These are phyloP conservation scores for Henckelia pumila DNA, from an alignment of 257 asterid species.

Conservation along the genomic window DNA sequence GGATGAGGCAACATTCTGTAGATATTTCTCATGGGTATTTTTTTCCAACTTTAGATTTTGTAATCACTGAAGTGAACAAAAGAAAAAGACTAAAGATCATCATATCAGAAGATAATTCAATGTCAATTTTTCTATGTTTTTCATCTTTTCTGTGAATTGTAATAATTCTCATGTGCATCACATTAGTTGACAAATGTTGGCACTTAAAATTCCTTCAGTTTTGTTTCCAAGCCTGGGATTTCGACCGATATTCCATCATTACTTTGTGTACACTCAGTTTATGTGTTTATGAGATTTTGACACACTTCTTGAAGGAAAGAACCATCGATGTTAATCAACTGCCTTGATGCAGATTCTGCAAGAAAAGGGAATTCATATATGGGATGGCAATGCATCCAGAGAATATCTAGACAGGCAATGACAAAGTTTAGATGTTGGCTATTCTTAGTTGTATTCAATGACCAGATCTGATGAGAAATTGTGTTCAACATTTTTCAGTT, in stretches of 20 bases:
- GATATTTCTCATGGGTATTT: no score
- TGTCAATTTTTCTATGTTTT: no score
- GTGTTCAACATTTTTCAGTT: constrained; percentile 35
- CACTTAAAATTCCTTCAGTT: no score
- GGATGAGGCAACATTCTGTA: no score
- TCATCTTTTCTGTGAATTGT: no score
- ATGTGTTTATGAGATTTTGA: background rate
- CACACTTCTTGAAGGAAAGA: background rate
- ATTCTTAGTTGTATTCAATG: constrained; percentile 1
- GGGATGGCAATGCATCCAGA: constrained; percentile 87
- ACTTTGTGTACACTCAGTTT: no score
- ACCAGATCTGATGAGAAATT: constrained; percentile 25
- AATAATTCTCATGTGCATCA: no score
- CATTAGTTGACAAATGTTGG: no score
- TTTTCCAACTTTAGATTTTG: no score
- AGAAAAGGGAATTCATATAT: constrained; percentile 63
- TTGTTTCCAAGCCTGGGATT: background rate
- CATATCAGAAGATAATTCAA: no score
- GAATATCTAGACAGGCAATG: constrained; percentile 67
- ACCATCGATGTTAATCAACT: constrained; percentile 4
- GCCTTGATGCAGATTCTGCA: constrained; percentile 49
- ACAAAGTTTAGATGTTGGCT: constrained; percentile 11
- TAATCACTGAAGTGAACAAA: no score
- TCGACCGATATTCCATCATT: constrained; percentile 2
- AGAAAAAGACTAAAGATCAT: no score